Evolutionary conservation across 176 grass and related monocot species (phyloP).

Genomic region (Aegilops sharonensis): DNA sequence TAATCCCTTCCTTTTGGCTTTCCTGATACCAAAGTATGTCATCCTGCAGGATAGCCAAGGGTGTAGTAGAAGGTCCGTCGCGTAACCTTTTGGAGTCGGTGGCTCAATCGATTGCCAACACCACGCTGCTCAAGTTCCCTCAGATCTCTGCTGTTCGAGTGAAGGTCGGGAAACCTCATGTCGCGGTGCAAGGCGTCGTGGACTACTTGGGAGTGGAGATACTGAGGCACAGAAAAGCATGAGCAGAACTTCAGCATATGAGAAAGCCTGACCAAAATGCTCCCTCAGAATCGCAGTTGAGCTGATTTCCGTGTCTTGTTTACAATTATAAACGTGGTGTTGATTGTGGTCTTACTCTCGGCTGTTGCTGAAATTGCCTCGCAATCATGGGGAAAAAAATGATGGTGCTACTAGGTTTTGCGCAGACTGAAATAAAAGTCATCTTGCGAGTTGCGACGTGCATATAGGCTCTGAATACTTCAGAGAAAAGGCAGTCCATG

Average conservation of each 20-base stretch:
- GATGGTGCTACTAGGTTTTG: no score
- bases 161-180: constrained; percentile 78
- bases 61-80: constrained; percentile 57
- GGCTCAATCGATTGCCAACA: constrained; percentile 71
- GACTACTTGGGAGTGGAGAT: constrained; percentile 85
- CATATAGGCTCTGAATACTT: no score
- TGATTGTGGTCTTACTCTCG: neutral
- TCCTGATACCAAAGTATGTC: neutral
- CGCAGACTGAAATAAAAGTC: neutral
- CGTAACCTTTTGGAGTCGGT: constrained; percentile 84
- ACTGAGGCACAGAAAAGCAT: constrained; percentile 46
- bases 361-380: no score
- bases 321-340: neutral
- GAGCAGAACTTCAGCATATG: neutral
- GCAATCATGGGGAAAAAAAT: neutral
- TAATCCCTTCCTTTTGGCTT: neutral
- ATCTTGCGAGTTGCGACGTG: neutral
- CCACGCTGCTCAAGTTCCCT: constrained; percentile 60
- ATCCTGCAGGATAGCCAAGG: constrained; percentile 59
- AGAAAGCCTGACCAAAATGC: neutral
- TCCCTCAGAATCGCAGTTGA: neutral
- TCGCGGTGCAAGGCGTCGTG: constrained; percentile 63
- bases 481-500: no score
- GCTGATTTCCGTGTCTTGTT: neutral
- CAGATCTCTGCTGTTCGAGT: constrained; percentile 75